Evolutionary conservation across 1,284 basidiomycete species (phyloP).

Genomic region (Salmacisia buchloeana): DNA sequence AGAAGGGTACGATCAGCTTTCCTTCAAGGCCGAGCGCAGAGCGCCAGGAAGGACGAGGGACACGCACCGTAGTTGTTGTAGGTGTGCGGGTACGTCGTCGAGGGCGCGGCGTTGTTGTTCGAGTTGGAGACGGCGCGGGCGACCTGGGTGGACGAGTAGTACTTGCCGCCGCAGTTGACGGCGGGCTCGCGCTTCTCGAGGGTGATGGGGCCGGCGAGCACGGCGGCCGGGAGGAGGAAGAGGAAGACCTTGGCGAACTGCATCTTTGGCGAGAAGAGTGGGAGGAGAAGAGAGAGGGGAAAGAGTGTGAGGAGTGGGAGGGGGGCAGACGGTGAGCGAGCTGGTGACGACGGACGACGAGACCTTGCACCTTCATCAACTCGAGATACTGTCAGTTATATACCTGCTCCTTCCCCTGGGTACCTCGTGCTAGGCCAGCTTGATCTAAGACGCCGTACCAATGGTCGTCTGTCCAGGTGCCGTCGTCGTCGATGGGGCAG

Average conservation of each 20-base stretch:
- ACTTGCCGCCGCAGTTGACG: constrained; percentile 25
- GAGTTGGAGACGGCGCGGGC: constrained; percentile 29
- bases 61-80: constrained; percentile 26
- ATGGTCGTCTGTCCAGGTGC: too few species aligned
- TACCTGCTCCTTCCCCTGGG: too few species aligned
- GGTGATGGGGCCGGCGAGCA: constrained; percentile 22
- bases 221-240: constrained; percentile 21
- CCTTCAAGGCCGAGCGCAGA: background rate
- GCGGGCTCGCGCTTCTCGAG: constrained; percentile 21
- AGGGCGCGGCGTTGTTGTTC: constrained; percentile 15
- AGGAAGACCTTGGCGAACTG: constrained; percentile 26
- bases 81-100: constrained; percentile 26
- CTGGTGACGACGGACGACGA: background rate
- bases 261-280: constrained; percentile 16
- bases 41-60: background rate
- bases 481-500: too few species aligned
- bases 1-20: too few species aligned
- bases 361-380: too few species aligned
- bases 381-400: too few species aligned
- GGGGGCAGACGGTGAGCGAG: background rate
- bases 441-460: too few species aligned
- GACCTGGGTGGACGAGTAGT: constrained; percentile 23
- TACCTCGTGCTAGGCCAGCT: too few species aligned
- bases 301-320: background rate
- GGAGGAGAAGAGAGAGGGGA: background rate